These are phyloP conservation scores for Scutellaria barbata DNA, from an alignment of 257 asterid species.

Conservation along the genomic window DNA sequence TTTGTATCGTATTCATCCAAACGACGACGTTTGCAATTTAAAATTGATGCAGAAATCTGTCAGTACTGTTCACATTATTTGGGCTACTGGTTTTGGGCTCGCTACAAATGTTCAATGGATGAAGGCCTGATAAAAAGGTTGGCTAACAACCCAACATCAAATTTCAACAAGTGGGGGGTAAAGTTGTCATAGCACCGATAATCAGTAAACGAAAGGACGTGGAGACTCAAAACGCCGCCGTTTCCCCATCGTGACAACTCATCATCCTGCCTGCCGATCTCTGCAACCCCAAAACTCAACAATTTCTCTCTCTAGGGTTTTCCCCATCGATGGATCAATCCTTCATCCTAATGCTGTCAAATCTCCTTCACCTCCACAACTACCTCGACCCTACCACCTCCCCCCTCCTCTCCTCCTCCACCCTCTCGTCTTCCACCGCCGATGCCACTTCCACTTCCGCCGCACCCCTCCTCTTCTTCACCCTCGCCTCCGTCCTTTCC, in stretches of 20 bases:
- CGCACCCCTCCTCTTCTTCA: conserved; percentile 97
- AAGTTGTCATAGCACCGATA: neutral
- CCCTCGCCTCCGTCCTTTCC: conserved; percentile 93
- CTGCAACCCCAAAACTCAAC: conserved; percentile 21
- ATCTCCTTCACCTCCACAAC: conserved; percentile 91
- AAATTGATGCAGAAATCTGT: neutral
- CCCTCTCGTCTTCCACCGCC: conserved; percentile 55
- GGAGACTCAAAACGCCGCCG: conserved; percentile 40
- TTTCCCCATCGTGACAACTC: conserved; percentile 27
- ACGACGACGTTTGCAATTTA: conserved; percentile 26
- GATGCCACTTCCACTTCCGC: conserved; percentile 74
- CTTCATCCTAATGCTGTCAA: conserved; percentile 83
- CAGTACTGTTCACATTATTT: neutral
- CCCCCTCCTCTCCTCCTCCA: conserved; percentile 68
- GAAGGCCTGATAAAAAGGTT: neutral
- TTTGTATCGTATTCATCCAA: neutral
- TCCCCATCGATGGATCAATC: conserved; percentile 73
- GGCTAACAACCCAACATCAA: too few relatives aligned
- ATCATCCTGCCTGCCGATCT: conserved; percentile 26
- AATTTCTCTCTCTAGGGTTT: conserved; percentile 45
- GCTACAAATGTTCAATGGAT: neutral
- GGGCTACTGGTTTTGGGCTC: conserved; percentile 12
- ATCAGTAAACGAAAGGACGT: conserved; percentile 25
- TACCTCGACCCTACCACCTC: conserved; percentile 94
- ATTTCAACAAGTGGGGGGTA: neutral